A percentile compares a stretch with the other conserved stretches of the same genome.
Evolutionary conservation across 768 basidiomycete species (phyloP).

Genomic region (Russula ochroleuca): DNA sequence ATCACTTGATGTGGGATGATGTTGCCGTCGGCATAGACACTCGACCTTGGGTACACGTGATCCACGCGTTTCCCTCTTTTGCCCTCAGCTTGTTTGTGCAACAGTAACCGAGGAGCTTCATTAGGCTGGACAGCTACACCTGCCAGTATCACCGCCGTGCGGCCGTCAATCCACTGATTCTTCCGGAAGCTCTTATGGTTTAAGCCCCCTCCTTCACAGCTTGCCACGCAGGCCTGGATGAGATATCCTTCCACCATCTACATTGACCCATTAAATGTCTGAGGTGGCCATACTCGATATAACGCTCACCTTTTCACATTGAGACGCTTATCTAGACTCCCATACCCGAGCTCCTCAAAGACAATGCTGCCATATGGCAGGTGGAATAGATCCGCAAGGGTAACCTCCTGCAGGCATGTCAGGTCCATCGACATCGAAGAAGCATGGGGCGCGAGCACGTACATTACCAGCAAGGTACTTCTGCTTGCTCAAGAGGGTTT

Average conservation of each 20-base stretch:
- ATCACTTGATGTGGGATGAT: no score
- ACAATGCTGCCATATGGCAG: background rate
- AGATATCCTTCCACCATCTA: constrained; percentile 21
- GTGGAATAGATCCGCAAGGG: constrained; percentile 18
- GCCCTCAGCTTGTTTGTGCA: no score
- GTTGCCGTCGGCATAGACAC: no score
- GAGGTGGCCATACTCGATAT: background rate
- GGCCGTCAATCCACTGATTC: no score
- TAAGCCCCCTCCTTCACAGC: constrained; percentile 9
- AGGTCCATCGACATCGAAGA: background rate
- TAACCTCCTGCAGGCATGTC: background rate
- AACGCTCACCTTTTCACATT: constrained; percentile 9
- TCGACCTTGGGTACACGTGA: no score
- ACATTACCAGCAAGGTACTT: constrained; percentile 22
- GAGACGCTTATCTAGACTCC: background rate
- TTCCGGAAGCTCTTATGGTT: no score
- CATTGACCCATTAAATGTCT: background rate
- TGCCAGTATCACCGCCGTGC: no score
- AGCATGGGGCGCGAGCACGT: background rate
- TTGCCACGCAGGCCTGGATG: constrained; percentile 8
- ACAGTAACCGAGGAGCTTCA: no score
- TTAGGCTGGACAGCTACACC: no score
- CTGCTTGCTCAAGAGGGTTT: constrained; percentile 11
- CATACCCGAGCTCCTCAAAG: background rate
- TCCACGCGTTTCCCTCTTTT: no score